These are phyloP conservation scores for Ceratobasidium papillatum DNA, from an alignment of 1,284 basidiomycete genomes.

Conservation along the genomic window DNA sequence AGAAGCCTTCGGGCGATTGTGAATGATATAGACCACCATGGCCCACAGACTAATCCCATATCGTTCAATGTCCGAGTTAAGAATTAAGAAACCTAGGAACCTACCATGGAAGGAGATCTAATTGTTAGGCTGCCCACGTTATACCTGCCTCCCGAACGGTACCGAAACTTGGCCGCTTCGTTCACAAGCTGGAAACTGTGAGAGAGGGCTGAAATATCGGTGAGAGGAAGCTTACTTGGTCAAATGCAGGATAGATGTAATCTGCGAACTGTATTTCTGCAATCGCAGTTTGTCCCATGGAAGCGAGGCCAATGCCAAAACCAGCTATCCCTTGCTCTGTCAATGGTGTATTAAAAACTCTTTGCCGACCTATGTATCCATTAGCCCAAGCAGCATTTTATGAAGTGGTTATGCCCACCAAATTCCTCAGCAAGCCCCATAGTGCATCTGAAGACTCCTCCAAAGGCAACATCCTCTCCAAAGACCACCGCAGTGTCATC, in stretches of 20 bases:
- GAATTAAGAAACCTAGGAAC: not conserved
- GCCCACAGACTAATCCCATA: slow-evolving; percentile 66
- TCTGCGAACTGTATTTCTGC: slow-evolving; percentile 91
- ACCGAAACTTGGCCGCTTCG: slow-evolving; percentile 93
- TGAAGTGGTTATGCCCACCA: slow-evolving; percentile 58
- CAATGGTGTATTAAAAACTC: slow-evolving; percentile 95
- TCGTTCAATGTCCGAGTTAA: not conserved
- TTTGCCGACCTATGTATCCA: slow-evolving; percentile 71
- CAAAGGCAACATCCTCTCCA: slow-evolving; percentile 93
- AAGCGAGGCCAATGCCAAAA: slow-evolving; percentile 90
- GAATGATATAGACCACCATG: slow-evolving; percentile 95
- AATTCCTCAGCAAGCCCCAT: slow-evolving; percentile 94
- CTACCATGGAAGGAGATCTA: slow-evolving; percentile 81
- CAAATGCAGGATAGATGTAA: slow-evolving; percentile 91
- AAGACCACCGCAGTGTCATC: slow-evolving; percentile 90
- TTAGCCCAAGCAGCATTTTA: slow-evolving; percentile 4
- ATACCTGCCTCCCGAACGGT: slow-evolving; percentile 86
- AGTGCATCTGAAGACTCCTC: slow-evolving; percentile 90
- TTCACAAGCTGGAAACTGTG: slow-evolving; percentile 77
- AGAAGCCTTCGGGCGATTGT: slow-evolving; percentile 94
- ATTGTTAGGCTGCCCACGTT: slow-evolving; percentile 87
- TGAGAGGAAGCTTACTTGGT: slow-evolving; percentile 68
- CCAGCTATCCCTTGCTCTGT: slow-evolving; percentile 96
- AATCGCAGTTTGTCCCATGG: slow-evolving; percentile 94
- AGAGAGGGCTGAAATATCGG: not conserved